phyloP scores from a whole-genome alignment of 176 grass and related monocot genomes.

The Stipa capillata region DNA sequence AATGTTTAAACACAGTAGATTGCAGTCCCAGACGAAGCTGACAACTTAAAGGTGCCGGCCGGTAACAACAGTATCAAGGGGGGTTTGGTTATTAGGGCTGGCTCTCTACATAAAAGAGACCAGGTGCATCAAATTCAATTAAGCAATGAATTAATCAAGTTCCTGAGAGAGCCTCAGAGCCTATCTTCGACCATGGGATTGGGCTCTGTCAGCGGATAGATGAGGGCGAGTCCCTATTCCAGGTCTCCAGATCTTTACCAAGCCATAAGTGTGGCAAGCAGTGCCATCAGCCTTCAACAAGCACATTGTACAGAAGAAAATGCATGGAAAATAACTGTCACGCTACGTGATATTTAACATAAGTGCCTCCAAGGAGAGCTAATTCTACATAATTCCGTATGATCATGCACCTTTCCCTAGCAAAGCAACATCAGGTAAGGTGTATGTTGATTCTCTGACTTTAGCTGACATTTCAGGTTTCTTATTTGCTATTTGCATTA shows the following conservation, averaged over 20 bases:
- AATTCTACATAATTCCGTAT: neutral
- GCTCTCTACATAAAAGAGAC: neutral
- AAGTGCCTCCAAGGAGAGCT: neutral
- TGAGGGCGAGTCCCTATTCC: neutral
- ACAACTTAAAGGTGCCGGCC: neutral
- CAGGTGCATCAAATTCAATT: neutral
- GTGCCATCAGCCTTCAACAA: neutral
- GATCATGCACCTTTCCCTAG: conserved; percentile 2
- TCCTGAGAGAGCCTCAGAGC: neutral
- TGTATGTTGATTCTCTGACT: neutral
- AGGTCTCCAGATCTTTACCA: neutral
- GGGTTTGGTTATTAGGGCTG: neutral
- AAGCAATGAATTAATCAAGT: neutral
- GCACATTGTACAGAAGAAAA: neutral
- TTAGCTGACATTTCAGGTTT: neutral
- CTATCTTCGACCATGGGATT: neutral
- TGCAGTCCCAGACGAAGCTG: neutral
- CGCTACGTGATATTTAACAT: neutral
- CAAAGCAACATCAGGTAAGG: neutral
- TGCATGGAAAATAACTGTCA: neutral
- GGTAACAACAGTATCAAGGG: neutral
- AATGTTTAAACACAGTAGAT: neutral
- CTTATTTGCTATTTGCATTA: neutral
- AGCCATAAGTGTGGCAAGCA: neutral
- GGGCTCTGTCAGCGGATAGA: neutral